Base-by-base conservation (phyloP, 2,329 filamentous ascomycete species). In the Colletotrichum sp. region DNA sequence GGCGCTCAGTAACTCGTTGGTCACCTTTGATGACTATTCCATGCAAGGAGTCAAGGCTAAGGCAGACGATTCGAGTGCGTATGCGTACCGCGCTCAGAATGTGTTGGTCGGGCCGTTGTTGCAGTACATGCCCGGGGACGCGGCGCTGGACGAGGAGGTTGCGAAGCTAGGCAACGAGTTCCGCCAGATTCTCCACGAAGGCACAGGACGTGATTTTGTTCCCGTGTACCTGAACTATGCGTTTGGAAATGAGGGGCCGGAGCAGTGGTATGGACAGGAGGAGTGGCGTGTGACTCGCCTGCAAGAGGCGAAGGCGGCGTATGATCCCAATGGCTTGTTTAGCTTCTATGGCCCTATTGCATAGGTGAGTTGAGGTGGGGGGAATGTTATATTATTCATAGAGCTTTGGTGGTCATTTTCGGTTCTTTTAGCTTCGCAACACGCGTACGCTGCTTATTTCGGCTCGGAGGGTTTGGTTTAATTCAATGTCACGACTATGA, bases 11-110 rank as follows among this genome's bases (percentile, higher is more conserved):
- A 77, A 82, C 76, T 86, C 85, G 1, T 82, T 90, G 60, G 88
- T 91, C 81, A 87, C 91, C 85, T 89, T 91, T 70, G 90, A 92
- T 78, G 87, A 87, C 7, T 92, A 91, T 81, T 85, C 89, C 3
- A 81, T 80, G 12, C 81, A 86, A n/a, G 89, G 86, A 2, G 85
- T 91, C 4, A 80, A 85, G 67, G 81, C 80, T 0, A 78, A 87
- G 60, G 74, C 80, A 67, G 78, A 75, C n/a, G 79, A 80, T 16
- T 82, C 84, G 4, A 83, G 85, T 5, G 88, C 89, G 2, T 90
- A 86, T 72, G 83, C 87, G n/a, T 86, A 85, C 80, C 85, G 89
- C 4, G 77, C 80, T 2, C 85, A 87, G 68, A 86, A 87, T 77
- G 77, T 89, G 9, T 84, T 89, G 21, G 65, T 81, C 52, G 82